Conservation (phyloP, 179 eudicot species). For the Camellia oleifera region DNA sequence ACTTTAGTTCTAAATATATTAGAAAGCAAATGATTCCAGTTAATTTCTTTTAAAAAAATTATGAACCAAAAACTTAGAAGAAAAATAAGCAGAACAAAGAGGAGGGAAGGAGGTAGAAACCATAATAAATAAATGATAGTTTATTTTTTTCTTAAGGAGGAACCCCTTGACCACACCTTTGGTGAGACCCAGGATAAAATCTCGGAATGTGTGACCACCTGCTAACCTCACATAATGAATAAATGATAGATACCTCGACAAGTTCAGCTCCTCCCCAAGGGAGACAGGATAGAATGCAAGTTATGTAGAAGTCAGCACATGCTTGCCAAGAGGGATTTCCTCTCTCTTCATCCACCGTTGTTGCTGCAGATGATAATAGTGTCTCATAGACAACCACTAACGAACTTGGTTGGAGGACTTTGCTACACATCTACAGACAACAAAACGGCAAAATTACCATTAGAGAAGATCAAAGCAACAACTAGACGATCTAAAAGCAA, state of each 20-base stretch:
- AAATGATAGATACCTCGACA: slow-evolving; percentile 54
- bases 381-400: slow-evolving; percentile 78
- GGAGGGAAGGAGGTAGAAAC: neutral
- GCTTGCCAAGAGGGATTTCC: slow-evolving; percentile 99
- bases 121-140: neutral
- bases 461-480: slow-evolving; percentile 9
- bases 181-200: too few species aligned
- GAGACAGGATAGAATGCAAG: slow-evolving; percentile 78
- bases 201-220: too few species aligned
- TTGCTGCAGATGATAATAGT: slow-evolving; percentile 91
- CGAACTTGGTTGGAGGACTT: slow-evolving; percentile 83
- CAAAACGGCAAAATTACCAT: slow-evolving; percentile 5
- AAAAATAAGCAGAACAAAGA: neutral
- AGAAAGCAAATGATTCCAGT: neutral
- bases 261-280: slow-evolving; percentile 99
- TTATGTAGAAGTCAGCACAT: slow-evolving; percentile 89
- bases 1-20: neutral
- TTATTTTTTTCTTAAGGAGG: too few species aligned
- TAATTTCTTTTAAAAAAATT: neutral
- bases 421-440: slow-evolving; percentile 84
- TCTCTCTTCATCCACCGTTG: slow-evolving; percentile 95
- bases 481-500: neutral
- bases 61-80: neutral
- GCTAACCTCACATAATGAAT: neutral
- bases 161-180: too few species aligned